Evolutionary conservation across 106 monocot species (phyloP).

Genomic region (Allium sativum): DNA sequence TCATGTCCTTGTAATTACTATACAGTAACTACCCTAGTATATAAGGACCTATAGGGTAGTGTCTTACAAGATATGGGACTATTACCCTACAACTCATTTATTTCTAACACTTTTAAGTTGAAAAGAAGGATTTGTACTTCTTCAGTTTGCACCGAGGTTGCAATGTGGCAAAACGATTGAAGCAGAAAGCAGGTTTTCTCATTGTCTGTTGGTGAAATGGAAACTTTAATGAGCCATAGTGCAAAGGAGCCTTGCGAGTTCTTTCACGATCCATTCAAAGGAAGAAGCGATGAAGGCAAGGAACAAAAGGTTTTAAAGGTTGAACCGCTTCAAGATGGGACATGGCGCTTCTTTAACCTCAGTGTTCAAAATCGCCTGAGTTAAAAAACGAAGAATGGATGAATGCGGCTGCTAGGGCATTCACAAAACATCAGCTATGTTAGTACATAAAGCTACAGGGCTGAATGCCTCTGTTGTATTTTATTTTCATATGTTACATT

Average conservation of each 20-base stretch:
- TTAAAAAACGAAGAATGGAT: too few relatives aligned
- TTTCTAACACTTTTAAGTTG: slow-evolving; percentile 67
- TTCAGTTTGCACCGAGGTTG: slow-evolving; percentile 85
- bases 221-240: slow-evolving; percentile 65
- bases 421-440: too few relatives aligned
- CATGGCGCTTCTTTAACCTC: slow-evolving; percentile 85
- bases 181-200: slow-evolving; percentile 86
- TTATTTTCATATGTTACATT: too few relatives aligned
- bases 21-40: too few relatives aligned
- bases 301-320: slow-evolving; percentile 71
- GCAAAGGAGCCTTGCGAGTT: slow-evolving; percentile 84
- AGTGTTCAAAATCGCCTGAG: too few relatives aligned
- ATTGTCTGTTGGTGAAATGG: slow-evolving; percentile 74
- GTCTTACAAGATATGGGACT: too few relatives aligned
- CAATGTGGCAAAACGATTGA: slow-evolving; percentile 82
- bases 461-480: too few relatives aligned
- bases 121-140: slow-evolving; percentile 73
- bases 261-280: slow-evolving; percentile 92
- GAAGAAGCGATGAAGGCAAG: slow-evolving; percentile 93
- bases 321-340: slow-evolving; percentile 94
- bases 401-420: too few relatives aligned
- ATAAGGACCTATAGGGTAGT: too few relatives aligned
- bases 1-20: too few relatives aligned
- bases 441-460: too few relatives aligned
- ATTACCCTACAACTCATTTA: too few relatives aligned